Evolutionary conservation across 148 eudicot genomes (phyloP).

Genomic region (Silene conica): DNA sequence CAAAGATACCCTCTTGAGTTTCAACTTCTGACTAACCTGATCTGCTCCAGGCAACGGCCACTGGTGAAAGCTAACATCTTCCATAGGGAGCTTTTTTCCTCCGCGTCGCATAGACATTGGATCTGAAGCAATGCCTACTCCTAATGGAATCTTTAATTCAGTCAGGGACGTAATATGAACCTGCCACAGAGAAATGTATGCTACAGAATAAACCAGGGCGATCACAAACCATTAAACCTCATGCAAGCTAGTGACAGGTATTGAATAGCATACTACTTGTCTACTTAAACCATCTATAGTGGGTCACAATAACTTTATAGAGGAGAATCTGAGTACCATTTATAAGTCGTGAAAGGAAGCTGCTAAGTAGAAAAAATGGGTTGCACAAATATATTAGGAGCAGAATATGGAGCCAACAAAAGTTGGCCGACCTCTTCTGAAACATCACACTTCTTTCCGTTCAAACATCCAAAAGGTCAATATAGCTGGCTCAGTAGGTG

Average conservation of each 20-base stretch:
- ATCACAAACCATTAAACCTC: conserved; percentile 6
- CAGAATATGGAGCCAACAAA: neutral
- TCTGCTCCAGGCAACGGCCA: conserved; percentile 86
- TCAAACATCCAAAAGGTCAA: neutral
- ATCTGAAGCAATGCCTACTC: conserved; percentile 85
- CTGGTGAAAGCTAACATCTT: conserved; percentile 76
- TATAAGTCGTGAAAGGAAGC: neutral
- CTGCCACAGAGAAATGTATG: conserved; percentile 35
- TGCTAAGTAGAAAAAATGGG: neutral
- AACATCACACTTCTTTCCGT: neutral
- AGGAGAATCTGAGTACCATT: neutral
- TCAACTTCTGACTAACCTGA: conserved; percentile 43
- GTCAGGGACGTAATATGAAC: conserved; percentile 59
- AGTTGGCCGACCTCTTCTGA: neutral
- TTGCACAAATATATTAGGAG: neutral
- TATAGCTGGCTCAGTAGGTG: neutral
- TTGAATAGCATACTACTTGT: neutral
- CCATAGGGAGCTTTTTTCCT: conserved; percentile 90
- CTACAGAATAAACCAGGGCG: conserved; percentile 1
- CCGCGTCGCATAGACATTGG: conserved; percentile 94
- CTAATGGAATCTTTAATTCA: conserved; percentile 59
- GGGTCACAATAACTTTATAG: neutral
- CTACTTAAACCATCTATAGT: neutral
- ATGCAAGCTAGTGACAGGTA: neutral
- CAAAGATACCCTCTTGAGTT: conserved; percentile 5